phyloP scores from a whole-genome alignment of 2,329 filamentous ascomycete species.

The Pseudogymnoascus sp. region DNA sequence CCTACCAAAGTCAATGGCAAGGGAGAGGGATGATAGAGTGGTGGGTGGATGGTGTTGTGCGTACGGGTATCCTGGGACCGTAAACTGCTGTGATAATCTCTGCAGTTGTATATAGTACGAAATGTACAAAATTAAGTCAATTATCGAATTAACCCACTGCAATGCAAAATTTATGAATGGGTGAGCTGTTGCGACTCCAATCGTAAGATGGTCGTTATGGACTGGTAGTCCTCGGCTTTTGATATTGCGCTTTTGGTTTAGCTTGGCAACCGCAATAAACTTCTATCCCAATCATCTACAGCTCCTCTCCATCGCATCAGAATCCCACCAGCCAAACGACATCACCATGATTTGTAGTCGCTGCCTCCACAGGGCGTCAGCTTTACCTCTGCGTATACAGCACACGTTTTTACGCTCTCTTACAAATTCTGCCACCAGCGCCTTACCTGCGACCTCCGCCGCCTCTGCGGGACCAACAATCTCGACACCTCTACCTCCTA shows the following conservation, averaged over 20 bases:
- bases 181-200: not conserved
- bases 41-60: not conserved
- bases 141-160: not conserved
- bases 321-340: not conserved
- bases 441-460: slow-evolving; percentile 21
- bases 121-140: slow-evolving; percentile 10
- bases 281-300: slow-evolving; percentile 8
- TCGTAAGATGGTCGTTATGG: not conserved
- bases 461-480: slow-evolving; percentile 20
- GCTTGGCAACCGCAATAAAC: not conserved
- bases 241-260: not conserved
- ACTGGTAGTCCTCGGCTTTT: not conserved
- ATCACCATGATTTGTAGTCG: slow-evolving; percentile 31
- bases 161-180: not conserved
- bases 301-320: not conserved
- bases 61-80: not conserved
- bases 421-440: slow-evolving; percentile 19
- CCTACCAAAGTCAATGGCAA: slow-evolving; percentile 4
- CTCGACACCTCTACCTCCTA: slow-evolving; percentile 26
- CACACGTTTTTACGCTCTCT: slow-evolving; percentile 10
- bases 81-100: not conserved
- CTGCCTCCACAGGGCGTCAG: slow-evolving; percentile 43
- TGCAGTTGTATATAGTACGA: slow-evolving; percentile 9
- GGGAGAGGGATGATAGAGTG: not conserved
- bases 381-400: slow-evolving; percentile 10